Percentiles rank a stretch among this genome's conserved stretches.
Evolutionary conservation across 2,329 filamentous ascomycete species (phyloP).

Genomic region (Fusarium verrucosum): DNA sequence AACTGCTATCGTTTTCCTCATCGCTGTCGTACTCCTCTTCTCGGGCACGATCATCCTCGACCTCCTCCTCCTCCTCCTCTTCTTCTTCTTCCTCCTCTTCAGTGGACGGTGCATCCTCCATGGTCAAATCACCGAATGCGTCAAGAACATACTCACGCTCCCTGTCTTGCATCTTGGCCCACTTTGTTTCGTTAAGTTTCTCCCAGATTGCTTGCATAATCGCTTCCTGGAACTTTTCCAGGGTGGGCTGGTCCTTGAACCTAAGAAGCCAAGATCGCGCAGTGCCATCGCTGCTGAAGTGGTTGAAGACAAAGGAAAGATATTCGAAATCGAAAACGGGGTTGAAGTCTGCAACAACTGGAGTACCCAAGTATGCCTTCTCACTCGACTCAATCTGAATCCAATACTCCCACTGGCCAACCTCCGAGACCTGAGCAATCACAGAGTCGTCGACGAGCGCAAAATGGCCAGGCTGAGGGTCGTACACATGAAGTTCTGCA

Average conservation of each 20-base stretch:
- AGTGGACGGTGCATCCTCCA: constrained; percentile 75
- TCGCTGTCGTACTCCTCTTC: constrained; percentile 76
- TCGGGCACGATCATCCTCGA: constrained; percentile 69
- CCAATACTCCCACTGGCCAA: constrained; percentile 96
- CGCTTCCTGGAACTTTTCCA: constrained; percentile 91
- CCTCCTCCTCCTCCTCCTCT: constrained; percentile 65
- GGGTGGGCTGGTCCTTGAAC: constrained; percentile 82
- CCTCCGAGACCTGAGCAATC: constrained; percentile 81
- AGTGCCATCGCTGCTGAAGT: constrained; percentile 86
- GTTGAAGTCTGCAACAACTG: constrained; percentile 89
- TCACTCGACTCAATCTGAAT: constrained; percentile 81
- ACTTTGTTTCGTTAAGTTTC: constrained; percentile 92
- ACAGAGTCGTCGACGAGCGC: constrained; percentile 79
- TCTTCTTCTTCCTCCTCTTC: constrained; percentile 60
- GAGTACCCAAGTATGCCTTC: constrained; percentile 86
- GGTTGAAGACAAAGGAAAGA: constrained; percentile 99
- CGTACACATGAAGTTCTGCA: constrained; percentile 92
- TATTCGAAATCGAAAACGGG: constrained; percentile 99
- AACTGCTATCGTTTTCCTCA: constrained; percentile 77
- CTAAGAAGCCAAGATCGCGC: constrained; percentile 96
- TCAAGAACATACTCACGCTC: constrained; percentile 95
- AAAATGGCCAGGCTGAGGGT: constrained; percentile 88
- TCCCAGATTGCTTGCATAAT: constrained; percentile 98
- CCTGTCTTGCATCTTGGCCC: constrained; percentile 89
- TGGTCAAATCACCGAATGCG: constrained; percentile 91